Percentiles rank a stretch among this genome's conserved stretches.
Conservation (phyloP, 1,284 basidiomycete species). For the Puccinia polysora region DNA sequence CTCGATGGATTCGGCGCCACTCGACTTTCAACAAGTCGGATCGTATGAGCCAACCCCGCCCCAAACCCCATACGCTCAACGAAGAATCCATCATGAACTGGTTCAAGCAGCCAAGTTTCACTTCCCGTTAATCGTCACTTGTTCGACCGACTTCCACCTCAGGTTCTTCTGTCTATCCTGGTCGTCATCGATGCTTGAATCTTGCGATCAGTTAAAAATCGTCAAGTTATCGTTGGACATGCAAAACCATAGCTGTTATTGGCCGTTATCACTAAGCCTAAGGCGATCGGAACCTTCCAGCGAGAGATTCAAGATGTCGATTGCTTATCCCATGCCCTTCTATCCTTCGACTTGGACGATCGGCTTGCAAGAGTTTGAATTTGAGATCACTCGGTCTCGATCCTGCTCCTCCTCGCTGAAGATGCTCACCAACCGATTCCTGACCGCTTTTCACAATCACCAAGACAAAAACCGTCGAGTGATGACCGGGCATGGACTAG, state of each 20-base stretch:
- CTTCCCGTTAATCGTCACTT: constrained; percentile 30
- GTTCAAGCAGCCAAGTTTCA: constrained; percentile 21
- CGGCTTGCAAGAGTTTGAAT: constrained; percentile 35
- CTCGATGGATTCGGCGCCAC: background rate
- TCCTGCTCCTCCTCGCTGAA: background rate
- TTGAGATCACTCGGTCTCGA: constrained; percentile 15
- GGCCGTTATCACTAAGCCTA: constrained; percentile 23
- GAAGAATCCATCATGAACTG: background rate
- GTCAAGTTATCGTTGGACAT: constrained; percentile 13
- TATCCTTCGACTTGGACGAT: constrained; percentile 41
- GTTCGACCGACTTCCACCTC: constrained; percentile 25
- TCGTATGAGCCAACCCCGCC: background rate
- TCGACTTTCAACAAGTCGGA: constrained; percentile 17
- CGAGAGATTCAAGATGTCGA: constrained; percentile 1
- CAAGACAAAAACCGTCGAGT: constrained; percentile 19
- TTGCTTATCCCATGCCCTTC: constrained; percentile 37
- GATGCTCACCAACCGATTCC: constrained; percentile 14
- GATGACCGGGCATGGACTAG: constrained; percentile 6
- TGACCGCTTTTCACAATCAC: constrained; percentile 12
- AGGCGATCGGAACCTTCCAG: background rate
- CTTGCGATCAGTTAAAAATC: background rate
- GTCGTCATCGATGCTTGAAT: background rate
- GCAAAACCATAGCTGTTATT: constrained; percentile 32
- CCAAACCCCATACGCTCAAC: background rate
- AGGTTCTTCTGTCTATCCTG: constrained; percentile 13